phyloP scores from a whole-genome alignment of 164 flowering plant species.

The Chimonanthus salicifolius region DNA sequence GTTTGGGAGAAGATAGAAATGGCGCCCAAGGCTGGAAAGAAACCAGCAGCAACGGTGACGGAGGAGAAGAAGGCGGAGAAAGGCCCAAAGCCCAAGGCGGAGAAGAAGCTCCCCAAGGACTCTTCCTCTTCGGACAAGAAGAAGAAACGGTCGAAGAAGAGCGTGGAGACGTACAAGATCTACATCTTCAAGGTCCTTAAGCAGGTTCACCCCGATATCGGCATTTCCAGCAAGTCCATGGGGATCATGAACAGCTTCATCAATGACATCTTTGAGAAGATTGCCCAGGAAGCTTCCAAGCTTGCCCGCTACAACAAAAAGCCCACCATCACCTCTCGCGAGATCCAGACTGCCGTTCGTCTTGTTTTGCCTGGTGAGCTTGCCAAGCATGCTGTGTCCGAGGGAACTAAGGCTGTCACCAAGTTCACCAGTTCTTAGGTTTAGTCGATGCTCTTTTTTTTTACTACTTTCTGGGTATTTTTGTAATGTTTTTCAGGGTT shows the following conservation, averaged over 20 bases:
- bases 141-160: slow-evolving; percentile 7
- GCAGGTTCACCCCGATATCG: slow-evolving; percentile 7
- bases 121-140: neutral
- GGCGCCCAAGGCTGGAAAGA: neutral
- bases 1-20: no score
- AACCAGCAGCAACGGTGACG: neutral
- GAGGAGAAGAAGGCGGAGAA: neutral
- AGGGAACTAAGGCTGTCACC: slow-evolving; percentile 21
- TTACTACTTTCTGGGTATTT: neutral
- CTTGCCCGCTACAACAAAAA: slow-evolving; percentile 13
- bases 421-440: slow-evolving; percentile 20
- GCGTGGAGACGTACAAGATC: slow-evolving; percentile 1
- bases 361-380: slow-evolving; percentile 2
- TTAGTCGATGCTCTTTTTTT: neutral
- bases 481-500: neutral
- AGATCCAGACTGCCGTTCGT: slow-evolving; percentile 8
- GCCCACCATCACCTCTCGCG: neutral
- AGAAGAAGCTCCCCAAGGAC: neutral
- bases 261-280: slow-evolving; percentile 9
- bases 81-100: neutral
- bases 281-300: slow-evolving; percentile 9
- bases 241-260: slow-evolving; percentile 9
- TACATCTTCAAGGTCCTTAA: slow-evolving; percentile 8
- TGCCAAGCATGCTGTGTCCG: slow-evolving; percentile 11
- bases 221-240: slow-evolving; percentile 6